phyloP scores from a whole-genome alignment of 345 rosid species.

The Stellera chamaejasme region DNA sequence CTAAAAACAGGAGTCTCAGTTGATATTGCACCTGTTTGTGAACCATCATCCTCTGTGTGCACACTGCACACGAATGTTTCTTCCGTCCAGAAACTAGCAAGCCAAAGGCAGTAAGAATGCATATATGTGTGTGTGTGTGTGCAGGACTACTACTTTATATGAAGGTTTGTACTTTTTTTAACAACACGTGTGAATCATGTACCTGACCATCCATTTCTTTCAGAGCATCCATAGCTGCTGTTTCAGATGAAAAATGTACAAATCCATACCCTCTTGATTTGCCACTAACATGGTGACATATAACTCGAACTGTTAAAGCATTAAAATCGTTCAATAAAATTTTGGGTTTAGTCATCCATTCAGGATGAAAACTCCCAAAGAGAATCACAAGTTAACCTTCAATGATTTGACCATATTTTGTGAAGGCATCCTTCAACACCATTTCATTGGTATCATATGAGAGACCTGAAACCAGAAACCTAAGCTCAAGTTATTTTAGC shows the following conservation, averaged over 20 bases:
- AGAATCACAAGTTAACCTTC: conserved; percentile 23
- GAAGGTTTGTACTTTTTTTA: neutral
- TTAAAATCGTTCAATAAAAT: neutral
- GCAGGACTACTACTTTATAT: neutral
- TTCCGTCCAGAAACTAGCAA: conserved; percentile 53
- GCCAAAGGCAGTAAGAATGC: conserved; percentile 1
- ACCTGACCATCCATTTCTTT: conserved; percentile 62
- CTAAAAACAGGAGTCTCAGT: too few relatives aligned
- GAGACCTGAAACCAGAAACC: conserved; percentile 39
- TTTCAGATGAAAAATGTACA: conserved; percentile 47
- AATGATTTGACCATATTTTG: conserved; percentile 41
- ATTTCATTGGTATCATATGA: conserved; percentile 64
- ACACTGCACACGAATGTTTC: conserved; percentile 48
- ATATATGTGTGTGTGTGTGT: too few relatives aligned
- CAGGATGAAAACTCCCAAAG: neutral
- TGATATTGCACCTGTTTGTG: neutral
- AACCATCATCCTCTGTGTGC: conserved; percentile 26
- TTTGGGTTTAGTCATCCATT: neutral
- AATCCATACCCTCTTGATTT: conserved; percentile 76
- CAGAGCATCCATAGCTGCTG: conserved; percentile 46
- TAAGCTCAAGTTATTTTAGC: neutral
- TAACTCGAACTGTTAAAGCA: conserved; percentile 38
- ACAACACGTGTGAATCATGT: neutral
- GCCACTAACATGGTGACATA: conserved; percentile 58
- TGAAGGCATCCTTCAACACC: conserved; percentile 41